Percentiles rank a stretch among this genome's conserved stretches.
These are phyloP conservation scores for Piromyces finnis DNA, from an alignment of 192 early-diverging fungal genomes.

Conservation along the genomic window DNA sequence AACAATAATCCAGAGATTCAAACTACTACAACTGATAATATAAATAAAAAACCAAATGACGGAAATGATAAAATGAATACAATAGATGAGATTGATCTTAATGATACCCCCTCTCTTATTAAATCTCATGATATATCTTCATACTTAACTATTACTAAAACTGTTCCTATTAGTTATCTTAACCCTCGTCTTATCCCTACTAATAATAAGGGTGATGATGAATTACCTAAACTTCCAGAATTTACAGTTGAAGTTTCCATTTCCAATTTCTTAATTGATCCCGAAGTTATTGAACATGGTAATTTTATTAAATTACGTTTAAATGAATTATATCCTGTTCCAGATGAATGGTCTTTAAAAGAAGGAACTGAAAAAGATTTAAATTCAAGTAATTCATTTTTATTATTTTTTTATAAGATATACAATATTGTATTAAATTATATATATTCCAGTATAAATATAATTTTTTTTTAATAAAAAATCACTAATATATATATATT, in stretches of 20 bases:
- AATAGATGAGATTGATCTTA: neutral
- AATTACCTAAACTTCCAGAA: constrained; percentile 3
- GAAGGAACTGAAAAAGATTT: constrained; percentile 42
- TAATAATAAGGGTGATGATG: constrained; percentile 2
- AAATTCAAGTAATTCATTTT: constrained; percentile 39
- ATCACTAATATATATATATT: too few relatives aligned
- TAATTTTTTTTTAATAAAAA: too few relatives aligned
- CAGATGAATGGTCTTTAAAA: constrained; percentile 39
- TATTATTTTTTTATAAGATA: too few relatives aligned
- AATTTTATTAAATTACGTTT: constrained; percentile 24
- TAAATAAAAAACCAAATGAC: too few relatives aligned
- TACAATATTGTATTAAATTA: too few relatives aligned
- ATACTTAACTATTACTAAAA: constrained; percentile 19
- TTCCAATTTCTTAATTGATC: constrained; percentile 14
- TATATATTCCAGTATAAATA: too few relatives aligned
- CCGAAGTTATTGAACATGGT: constrained; percentile 21
- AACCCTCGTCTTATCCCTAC: constrained; percentile 2
- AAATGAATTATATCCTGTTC: constrained; percentile 29
- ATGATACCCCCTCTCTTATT: constrained; percentile 8
- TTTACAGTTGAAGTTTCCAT: constrained; percentile 24
- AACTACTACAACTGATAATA: too few relatives aligned
- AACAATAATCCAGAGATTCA: too few relatives aligned
- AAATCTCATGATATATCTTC: constrained; percentile 10
- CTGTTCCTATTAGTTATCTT: constrained; percentile 3
- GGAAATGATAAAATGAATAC: neutral